Evolutionary conservation across 2,329 filamentous ascomycete species (phyloP), one percentile per base, ranked within the genome.

Genomic region (Spiromastix sp.): DNA sequence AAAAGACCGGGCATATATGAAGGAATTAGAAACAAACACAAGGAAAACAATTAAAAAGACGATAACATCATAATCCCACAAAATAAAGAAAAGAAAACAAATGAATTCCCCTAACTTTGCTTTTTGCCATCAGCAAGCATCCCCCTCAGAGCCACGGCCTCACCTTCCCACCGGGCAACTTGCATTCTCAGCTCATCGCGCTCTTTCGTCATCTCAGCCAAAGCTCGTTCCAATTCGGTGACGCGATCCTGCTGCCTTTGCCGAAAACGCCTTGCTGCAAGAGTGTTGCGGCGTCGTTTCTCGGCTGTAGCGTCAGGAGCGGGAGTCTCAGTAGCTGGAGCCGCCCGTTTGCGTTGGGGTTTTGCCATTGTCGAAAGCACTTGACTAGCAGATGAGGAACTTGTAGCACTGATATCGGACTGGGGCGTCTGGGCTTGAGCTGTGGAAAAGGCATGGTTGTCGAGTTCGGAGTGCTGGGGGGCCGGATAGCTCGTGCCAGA

Each of bases 211-310:
- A 77, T 68, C 28, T 70, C 66, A 30, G 68, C 68, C 27, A 84
- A 59, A 13, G 72, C 68, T 6, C 60, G 55, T 54, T 83, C 78
- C 20, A 84, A 65, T 41, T 74, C 70, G 17, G 59, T 60, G 54
- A 81, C 72, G 42, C 77, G 74, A 47, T 83, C 78, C 21, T 82
- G 67, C 30, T 77, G 73, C 54, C 79, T 80, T 53, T 83, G 78
- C 17, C 79, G 74, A 51, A 81, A 83, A 42, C 79, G 77, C 42
- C 77, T 70, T 19, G 79, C 79, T n/a, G 79, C 79, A 42, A 81
- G 67, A 10, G 78, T 83, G 55, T 84, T 83, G 42, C 74, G 71
- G 42, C 74, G 71, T 18, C 79, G 75, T 55, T 81, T 81, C 21
- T 48, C 44, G 4, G 32, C 35, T 6, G 36, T 9, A 9, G 27